Evolutionary conservation across 164 flowering plant genomes (phyloP), one percentile per base, ranked within the genome.

Genomic region (Dillenia turbinata): DNA sequence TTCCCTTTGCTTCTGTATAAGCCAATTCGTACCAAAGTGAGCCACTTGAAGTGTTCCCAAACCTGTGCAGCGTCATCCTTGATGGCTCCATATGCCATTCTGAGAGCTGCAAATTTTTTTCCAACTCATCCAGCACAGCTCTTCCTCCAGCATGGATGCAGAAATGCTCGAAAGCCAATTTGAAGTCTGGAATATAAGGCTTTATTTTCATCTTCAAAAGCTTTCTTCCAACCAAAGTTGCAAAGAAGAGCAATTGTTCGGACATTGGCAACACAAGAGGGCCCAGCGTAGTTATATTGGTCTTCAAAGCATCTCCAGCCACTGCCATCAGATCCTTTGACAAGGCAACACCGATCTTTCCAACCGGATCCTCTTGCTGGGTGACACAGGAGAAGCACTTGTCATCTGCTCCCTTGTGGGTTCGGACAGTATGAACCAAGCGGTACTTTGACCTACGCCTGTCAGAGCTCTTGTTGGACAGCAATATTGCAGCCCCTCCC

Each of bases 91-190:
- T 89, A 50, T 89, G 86, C 90, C 96, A 83, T 40, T 85, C 88
- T 0, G 89, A 74, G 5, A 85, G 77, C 74, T 86, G 84, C 73
- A 87, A 65, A 61, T 89, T 89, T 73, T 85, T 89, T 76, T 89
- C 87, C 63, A 89, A 61, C 60, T 86, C 96, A 75, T 89, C 96
- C 56, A 89, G 74, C 52, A 89, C 96, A 12, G 96, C 92, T 77
- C 91, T 85, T 52, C 96, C 96, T n/a, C 96, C 96, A 11, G 96
- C 92, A 65, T 89, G 96, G 57, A 89, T 89, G 81, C 92, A 89
- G 73, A 89, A 89, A 66, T 89, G 96, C 67, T 89, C 92, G 9
- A 89, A 89, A 12, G 96, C 96, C 68, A 89, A 52, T 67, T 87
- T 89, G 73, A 89, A 89, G 59, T 89, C 92, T 0, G 96, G 96